Percentiles rank a stretch among this genome's conserved stretches.
Conservation (phyloP, 2,329 filamentous ascomycete genomes). For the Colletotrichum sp. region DNA sequence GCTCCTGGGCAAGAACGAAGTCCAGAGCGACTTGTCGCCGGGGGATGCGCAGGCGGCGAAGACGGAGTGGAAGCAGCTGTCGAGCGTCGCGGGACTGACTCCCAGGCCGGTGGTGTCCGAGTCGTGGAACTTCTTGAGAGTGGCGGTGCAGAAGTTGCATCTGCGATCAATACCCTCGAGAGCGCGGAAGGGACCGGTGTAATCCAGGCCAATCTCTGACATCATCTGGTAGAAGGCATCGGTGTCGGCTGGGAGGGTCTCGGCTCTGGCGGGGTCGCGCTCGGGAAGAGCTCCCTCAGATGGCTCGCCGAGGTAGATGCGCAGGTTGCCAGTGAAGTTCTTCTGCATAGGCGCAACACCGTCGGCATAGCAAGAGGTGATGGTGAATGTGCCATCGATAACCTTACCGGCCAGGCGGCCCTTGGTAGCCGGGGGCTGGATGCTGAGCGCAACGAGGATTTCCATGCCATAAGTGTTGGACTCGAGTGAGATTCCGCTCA, state of each 20-base stretch:
- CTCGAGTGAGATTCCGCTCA: slow-evolving; percentile 36
- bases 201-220: slow-evolving; percentile 23
- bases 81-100: slow-evolving; percentile 38
- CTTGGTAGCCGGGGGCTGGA: slow-evolving; percentile 18
- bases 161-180: slow-evolving; percentile 21
- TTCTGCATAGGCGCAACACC: slow-evolving; percentile 20
- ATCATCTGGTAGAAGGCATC: slow-evolving; percentile 25
- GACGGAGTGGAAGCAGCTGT: slow-evolving; percentile 38
- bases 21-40: slow-evolving; percentile 34
- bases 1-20: slow-evolving; percentile 32
- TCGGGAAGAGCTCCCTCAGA: slow-evolving; percentile 19
- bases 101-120: slow-evolving; percentile 21
- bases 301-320: slow-evolving; percentile 23
- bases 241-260: slow-evolving; percentile 21
- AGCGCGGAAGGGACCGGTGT: slow-evolving; percentile 23
- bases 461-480: slow-evolving; percentile 25
- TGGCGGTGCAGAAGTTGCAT: slow-evolving; percentile 18
- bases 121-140: slow-evolving; percentile 29
- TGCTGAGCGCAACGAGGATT: slow-evolving; percentile 24
- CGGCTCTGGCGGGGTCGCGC: slow-evolving; percentile 20
- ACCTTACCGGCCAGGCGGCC: slow-evolving; percentile 5
- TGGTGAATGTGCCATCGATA: slow-evolving; percentile 19
- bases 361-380: slow-evolving; percentile 19
- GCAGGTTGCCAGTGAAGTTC: slow-evolving; percentile 22
- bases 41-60: slow-evolving; percentile 37